These are phyloP conservation scores for Chlorella ohadii DNA, from an alignment of 139 green algal species.

Conservation along the genomic window DNA sequence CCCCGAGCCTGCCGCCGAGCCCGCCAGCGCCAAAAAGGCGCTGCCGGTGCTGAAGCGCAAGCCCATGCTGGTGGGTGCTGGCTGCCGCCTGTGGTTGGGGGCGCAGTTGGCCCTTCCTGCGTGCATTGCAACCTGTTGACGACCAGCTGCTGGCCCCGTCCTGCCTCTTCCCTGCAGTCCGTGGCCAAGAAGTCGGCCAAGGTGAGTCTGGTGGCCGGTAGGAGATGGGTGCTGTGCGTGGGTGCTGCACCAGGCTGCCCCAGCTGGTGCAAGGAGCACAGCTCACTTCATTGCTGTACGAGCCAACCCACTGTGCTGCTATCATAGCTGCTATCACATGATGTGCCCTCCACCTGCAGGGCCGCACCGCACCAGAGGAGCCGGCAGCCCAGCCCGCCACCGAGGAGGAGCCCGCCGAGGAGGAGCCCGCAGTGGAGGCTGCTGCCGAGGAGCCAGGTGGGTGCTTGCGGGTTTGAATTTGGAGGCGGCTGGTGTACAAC, in stretches of 20 bases:
- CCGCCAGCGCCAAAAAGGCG: not conserved
- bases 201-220: not conserved
- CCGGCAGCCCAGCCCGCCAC: not conserved
- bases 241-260: too few species aligned
- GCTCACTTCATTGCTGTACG: too few species aligned
- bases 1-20: not conserved
- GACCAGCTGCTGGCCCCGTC: not conserved
- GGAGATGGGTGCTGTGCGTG: not conserved
- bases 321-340: not conserved
- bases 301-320: too few species aligned
- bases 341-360: not conserved
- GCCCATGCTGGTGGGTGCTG: not conserved
- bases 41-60: slow-evolving; percentile 10
- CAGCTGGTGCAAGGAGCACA: too few species aligned
- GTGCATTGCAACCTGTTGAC: too few species aligned
- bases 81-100: not conserved
- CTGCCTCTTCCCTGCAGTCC: not conserved
- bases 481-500: too few species aligned
- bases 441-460: not conserved
- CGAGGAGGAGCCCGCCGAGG: not conserved
- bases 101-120: not conserved
- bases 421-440: not conserved
- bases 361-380: not conserved
- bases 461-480: not conserved
- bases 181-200: slow-evolving; percentile 7